These are phyloP conservation scores for Trichoderma arundinaceum DNA, from an alignment of 2,329 filamentous ascomycete species.

Conservation along the genomic window DNA sequence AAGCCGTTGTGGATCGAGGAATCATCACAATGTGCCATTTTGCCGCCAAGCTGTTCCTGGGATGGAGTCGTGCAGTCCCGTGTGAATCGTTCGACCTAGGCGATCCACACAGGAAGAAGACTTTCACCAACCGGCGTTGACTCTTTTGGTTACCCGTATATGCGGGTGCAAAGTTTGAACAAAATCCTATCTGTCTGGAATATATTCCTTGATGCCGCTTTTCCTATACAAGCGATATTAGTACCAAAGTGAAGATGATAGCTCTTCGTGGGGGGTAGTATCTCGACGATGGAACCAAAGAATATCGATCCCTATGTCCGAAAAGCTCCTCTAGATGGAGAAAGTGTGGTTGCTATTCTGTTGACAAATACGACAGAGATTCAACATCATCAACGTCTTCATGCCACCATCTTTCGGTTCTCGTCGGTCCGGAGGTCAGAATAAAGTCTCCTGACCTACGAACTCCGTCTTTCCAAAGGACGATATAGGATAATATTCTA, in stretches of 20 bases:
- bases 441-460: background rate
- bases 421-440: background rate
- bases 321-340: background rate
- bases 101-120: background rate
- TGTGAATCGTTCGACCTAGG: background rate
- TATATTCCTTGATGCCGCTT: background rate
- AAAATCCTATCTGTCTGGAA: background rate
- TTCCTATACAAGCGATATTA: background rate
- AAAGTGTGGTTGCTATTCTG: background rate
- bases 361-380: background rate
- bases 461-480: background rate
- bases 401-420: background rate
- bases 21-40: background rate
- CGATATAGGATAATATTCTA: background rate
- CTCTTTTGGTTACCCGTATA: background rate
- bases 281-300: background rate
- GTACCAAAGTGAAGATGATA: background rate
- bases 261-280: conserved; percentile 4
- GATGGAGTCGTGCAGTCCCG: background rate
- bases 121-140: background rate
- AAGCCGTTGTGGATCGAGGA: background rate
- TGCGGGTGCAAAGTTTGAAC: background rate
- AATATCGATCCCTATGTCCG: background rate
- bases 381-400: background rate
- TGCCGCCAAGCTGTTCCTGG: background rate